Percentiles rank a stretch among this genome's conserved stretches.
Conservation (phyloP, 2,329 filamentous ascomycete species). For the Chrysoporthe puriensis region DNA sequence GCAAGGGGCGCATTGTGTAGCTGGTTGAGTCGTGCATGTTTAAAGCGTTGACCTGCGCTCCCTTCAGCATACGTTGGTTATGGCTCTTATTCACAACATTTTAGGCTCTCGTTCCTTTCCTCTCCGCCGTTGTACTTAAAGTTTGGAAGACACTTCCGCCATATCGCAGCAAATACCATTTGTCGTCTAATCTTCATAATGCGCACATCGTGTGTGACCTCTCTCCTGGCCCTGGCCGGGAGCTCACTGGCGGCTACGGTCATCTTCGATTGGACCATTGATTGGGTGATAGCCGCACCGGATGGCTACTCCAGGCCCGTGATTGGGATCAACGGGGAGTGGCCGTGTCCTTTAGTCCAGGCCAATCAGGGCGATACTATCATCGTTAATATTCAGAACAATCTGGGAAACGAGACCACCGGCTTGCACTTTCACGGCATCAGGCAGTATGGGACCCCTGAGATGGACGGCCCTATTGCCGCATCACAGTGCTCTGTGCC, state of each 20-base stretch:
- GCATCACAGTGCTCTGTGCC: constrained; percentile 59
- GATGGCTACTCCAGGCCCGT: constrained; percentile 43
- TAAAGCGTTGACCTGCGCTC: constrained; percentile 22
- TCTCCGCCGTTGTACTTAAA: neutral
- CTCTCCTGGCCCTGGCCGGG: constrained; percentile 31
- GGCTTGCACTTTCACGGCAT: constrained; percentile 64
- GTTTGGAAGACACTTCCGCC: neutral
- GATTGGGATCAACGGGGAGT: constrained; percentile 62
- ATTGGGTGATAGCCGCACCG: constrained; percentile 45
- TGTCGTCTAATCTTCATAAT: constrained; percentile 12
- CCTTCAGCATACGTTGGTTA: neutral
- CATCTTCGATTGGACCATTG: constrained; percentile 44
- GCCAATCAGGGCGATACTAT: constrained; percentile 55
- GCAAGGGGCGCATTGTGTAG: constrained; percentile 21
- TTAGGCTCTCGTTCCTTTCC: neutral
- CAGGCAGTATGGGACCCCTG: constrained; percentile 53
- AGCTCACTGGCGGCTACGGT: constrained; percentile 38
- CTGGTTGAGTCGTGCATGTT: constrained; percentile 18
- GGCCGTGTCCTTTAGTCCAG: constrained; percentile 62
- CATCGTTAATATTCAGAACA: constrained; percentile 53
- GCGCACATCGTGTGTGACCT: neutral
- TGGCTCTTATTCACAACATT: neutral
- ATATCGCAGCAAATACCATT: neutral
- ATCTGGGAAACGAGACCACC: constrained; percentile 56
- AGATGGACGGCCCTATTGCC: constrained; percentile 62